Base-by-base conservation (phyloP, 331 rosid genomes). In the Quercus tomentella region DNA sequence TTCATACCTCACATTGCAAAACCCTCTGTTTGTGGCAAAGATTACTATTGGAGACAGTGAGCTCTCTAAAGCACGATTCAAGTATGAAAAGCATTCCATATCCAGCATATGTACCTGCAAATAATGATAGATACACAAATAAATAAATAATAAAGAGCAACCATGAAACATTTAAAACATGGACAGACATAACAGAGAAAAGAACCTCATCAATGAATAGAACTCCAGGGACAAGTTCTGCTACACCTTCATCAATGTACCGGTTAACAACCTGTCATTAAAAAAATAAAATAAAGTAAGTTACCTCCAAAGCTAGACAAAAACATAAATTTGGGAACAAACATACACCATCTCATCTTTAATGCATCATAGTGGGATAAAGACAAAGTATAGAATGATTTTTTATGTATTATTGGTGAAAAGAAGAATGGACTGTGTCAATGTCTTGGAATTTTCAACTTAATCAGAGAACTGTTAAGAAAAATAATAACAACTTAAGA, bases 211-310 rank as follows among this genome's bases (percentile, higher is more conserved):
- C 98, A 75, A 94, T 89, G 81, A 94, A 94, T 10, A 94, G 88
- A 86, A 94, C 98, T 79, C 98, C 98, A 35, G 97, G 98, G 28
- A 94, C 98, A 82, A 94, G 98, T 84, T 94, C 98, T 4, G 98
- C 98, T 62, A 92, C 88, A 77, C 98, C 98, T 83, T 92, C 98
- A 78, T 94, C 97, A 70, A 94, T 94, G 76, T 92, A 94, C 16
- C 97, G 89, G 82, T 94, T 89, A 22, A 92, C 98, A 75, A 94
- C 98, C 98, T 94, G 89, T 54, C 78, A 81, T 65, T 73, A 73
- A 84, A 78, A 60, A 71, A 25, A 63, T 23, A 14, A 57, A 45
- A 66, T 2, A 26, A 26, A 26, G 2, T 6, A 35, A 67, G 18
- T 31, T 66, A 80, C 56, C 57, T 2, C 73, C 26, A 60, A 22